Conservation (phyloP, 441 rosid species). For the Cnidoscolus chayamansa region DNA sequence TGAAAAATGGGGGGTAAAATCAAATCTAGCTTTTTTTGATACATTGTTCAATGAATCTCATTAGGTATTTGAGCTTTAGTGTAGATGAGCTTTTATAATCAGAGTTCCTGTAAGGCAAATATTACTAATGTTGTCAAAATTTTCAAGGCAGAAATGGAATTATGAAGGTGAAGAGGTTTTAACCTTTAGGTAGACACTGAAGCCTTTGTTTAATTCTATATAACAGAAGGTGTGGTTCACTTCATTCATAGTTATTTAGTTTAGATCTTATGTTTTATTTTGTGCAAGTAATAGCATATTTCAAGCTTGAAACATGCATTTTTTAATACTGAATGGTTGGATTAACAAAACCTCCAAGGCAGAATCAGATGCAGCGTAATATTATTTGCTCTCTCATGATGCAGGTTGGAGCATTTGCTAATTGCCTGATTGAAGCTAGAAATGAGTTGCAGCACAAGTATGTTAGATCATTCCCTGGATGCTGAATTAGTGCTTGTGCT, state of each 20-base stretch:
- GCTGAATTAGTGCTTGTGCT: not conserved
- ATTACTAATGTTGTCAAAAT: not conserved
- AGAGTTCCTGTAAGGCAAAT: not conserved
- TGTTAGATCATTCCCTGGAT: constrained; percentile 27
- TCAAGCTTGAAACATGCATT: not conserved
- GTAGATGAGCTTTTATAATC: not conserved
- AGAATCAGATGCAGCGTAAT: not conserved
- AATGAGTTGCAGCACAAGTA: constrained; percentile 81
- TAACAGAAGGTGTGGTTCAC: not conserved
- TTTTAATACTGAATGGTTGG: not conserved
- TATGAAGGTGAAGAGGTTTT: not conserved
- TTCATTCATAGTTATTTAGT: not conserved
- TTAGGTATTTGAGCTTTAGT: not conserved
- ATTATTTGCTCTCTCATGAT: constrained; percentile 11
- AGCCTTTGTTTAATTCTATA: not conserved
- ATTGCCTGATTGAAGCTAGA: constrained; percentile 74
- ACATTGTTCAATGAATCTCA: not conserved
- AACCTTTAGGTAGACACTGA: not conserved
- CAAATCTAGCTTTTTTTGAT: not conserved
- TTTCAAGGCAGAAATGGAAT: not conserved
- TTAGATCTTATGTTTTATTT: not conserved
- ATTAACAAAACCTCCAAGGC: not conserved
- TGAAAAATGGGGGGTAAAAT: no score
- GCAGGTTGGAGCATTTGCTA: constrained; percentile 81
- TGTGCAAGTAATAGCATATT: not conserved